Conservation (phyloP, 768 basidiomycete genomes). For the Lactarius quietus region DNA sequence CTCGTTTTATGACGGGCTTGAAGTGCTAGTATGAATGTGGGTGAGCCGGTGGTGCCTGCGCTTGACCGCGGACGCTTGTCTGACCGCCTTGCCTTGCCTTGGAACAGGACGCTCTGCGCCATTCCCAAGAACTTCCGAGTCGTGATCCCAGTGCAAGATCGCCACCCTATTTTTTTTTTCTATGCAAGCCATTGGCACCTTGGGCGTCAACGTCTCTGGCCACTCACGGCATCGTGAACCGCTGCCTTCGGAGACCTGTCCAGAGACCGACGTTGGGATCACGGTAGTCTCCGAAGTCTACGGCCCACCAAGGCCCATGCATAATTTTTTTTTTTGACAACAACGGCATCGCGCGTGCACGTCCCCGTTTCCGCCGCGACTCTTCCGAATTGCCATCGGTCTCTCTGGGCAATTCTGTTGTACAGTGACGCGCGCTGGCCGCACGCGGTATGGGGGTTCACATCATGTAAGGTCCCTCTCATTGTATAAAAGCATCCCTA, state of each 20-base stretch:
- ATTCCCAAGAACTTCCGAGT: constrained; percentile 9
- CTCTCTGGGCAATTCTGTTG: constrained; percentile 24
- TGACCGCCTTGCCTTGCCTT: background rate
- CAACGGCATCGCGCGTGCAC: constrained; percentile 21
- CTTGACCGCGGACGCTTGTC: constrained; percentile 1
- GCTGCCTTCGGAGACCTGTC: constrained; percentile 11
- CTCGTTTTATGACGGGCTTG: background rate
- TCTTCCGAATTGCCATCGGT: constrained; percentile 20
- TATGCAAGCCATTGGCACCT: background rate
- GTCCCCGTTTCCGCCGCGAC: constrained; percentile 24
- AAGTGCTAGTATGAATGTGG: constrained; percentile 6
- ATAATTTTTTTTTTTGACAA: constrained; percentile 1
- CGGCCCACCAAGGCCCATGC: background rate
- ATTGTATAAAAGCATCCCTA: constrained; percentile 21
- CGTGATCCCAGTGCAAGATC: constrained; percentile 11
- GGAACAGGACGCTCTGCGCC: constrained; percentile 6
- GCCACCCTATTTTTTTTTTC: constrained; percentile 12
- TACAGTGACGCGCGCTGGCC: constrained; percentile 20
- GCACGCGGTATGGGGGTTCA: constrained; percentile 15
- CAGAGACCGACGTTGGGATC: constrained; percentile 8
- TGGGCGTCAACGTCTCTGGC: constrained; percentile 3
- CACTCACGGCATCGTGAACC: constrained; percentile 19
- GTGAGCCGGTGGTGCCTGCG: background rate
- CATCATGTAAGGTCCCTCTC: constrained; percentile 21
- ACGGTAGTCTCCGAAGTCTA: constrained; percentile 14